Percentiles rank a stretch among this genome's conserved stretches.
These are phyloP conservation scores for Casuarina cunninghamiana DNA, from an alignment of 306 rosid genomes.

Conservation along the genomic window DNA sequence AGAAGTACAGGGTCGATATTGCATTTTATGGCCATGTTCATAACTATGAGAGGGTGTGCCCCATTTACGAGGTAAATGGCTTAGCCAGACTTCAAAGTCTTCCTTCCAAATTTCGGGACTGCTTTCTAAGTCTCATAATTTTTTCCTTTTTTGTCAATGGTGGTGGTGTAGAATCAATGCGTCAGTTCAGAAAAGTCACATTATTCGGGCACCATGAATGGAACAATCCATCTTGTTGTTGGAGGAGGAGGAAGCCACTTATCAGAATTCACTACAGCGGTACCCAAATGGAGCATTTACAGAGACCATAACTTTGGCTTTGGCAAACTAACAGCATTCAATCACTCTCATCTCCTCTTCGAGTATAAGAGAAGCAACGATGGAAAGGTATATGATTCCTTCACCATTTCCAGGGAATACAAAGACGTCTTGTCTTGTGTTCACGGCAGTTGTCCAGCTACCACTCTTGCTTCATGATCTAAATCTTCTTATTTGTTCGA, in stretches of 20 bases:
- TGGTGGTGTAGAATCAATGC: conserved; percentile 62
- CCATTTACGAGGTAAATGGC: conserved; percentile 71
- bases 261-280: conserved; percentile 45
- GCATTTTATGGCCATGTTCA: conserved; percentile 91
- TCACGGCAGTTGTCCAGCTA: conserved; percentile 67
- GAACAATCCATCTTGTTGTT: conserved; percentile 82
- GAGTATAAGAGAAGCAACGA: conserved; percentile 82
- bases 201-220: conserved; percentile 60
- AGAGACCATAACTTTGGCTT: conserved; percentile 72
- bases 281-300: conserved; percentile 69
- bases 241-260: conserved; percentile 82
- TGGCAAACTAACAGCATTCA: conserved; percentile 79
- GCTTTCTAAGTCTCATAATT: conserved; percentile 10
- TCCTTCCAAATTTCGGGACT: neutral
- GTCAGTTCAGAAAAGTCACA: conserved; percentile 51
- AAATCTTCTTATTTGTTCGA: neutral
- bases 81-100: neutral
- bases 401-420: conserved; percentile 71
- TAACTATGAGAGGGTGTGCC: conserved; percentile 86
- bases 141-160: neutral
- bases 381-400: conserved; percentile 68
- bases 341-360: conserved; percentile 64
- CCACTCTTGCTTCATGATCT: conserved; percentile 49
- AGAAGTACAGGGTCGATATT: conserved; percentile 80
- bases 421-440: conserved; percentile 82